Evolutionary conservation across 305 asterid species (phyloP).

Genomic region (Fraxinus albicans): DNA sequence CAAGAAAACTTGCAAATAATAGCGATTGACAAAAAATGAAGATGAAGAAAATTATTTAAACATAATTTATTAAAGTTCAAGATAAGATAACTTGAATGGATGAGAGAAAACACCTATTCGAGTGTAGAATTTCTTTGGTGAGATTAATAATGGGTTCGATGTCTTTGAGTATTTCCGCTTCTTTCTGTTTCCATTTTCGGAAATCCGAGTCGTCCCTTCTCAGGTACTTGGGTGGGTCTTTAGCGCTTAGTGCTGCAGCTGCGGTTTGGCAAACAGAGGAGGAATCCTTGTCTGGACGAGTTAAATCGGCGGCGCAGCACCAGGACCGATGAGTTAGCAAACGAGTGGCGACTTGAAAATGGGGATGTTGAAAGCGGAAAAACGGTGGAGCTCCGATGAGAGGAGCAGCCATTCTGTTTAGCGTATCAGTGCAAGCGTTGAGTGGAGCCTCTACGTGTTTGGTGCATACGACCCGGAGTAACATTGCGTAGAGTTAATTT

Average conservation of each 20-base stretch:
- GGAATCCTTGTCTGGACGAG: constrained; percentile 28
- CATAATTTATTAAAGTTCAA: background rate
- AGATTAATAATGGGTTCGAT: constrained; percentile 54
- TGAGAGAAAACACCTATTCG: constrained; percentile 44
- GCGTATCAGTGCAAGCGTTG: background rate
- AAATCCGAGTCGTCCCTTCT: constrained; percentile 47
- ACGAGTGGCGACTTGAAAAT: constrained; percentile 17
- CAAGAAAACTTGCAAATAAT: background rate
- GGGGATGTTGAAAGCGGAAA: constrained; percentile 47
- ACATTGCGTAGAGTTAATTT: background rate
- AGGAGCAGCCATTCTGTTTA: constrained; percentile 56
- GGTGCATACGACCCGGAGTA: background rate
- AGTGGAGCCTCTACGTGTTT: background rate
- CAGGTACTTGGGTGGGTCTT: constrained; percentile 32
- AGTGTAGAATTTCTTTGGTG: constrained; percentile 74
- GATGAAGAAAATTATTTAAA: background rate
- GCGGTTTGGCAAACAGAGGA: constrained; percentile 19
- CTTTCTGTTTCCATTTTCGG: constrained; percentile 62
- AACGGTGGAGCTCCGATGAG: constrained; percentile 47
- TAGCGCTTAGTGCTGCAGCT: constrained; percentile 11
- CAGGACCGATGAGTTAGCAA: constrained; percentile 33
- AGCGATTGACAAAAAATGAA: background rate
- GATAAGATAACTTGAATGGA: constrained; percentile 4
- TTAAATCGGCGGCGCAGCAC: constrained; percentile 38
- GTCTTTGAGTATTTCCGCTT: constrained; percentile 61